Evolutionary conservation across 805 yeast genomes (phyloP).

Genomic region (Diddensiella santjacobensis): DNA sequence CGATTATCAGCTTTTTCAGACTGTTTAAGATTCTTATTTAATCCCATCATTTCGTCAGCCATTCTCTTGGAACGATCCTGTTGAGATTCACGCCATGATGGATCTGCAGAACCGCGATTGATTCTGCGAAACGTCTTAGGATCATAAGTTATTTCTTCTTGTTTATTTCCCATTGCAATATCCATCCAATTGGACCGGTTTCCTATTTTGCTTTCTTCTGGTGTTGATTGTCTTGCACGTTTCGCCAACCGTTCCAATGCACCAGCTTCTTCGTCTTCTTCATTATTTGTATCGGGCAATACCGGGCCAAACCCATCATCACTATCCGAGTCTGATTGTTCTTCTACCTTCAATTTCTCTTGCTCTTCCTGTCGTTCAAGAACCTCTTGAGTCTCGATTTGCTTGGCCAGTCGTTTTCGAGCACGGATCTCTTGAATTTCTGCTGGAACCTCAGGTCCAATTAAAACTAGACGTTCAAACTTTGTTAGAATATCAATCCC

Average conservation of each 20-base stretch:
- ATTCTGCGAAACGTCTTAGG: constrained; percentile 10
- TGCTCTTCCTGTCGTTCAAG: not conserved
- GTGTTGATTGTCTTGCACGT: constrained; percentile 8
- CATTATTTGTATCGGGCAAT: constrained; percentile 11
- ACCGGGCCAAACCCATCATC: constrained; percentile 22
- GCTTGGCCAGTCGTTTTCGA: constrained; percentile 1
- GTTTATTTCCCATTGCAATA: constrained; percentile 18
- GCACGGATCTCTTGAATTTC: constrained; percentile 16
- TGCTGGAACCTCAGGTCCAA: constrained; percentile 22
- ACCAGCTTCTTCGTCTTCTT: constrained; percentile 14
- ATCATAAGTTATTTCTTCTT: constrained; percentile 9
- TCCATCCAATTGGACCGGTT: constrained; percentile 20
- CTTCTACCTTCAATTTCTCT: not conserved
- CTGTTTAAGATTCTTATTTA: not conserved
- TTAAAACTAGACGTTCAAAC: constrained; percentile 1
- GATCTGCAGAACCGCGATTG: not conserved
- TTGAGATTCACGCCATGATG: not conserved
- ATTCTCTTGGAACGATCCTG: not conserved
- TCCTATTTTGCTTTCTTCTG: not conserved
- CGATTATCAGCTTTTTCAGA: not conserved
- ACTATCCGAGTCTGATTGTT: not conserved
- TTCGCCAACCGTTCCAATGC: constrained; percentile 17
- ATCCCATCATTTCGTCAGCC: constrained; percentile 1
- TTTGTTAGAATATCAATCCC: no score
- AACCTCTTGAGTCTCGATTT: not conserved